A percentile compares a stretch with the other conserved stretches of the same genome.
These are phyloP conservation scores for Huntiella moniliformis DNA, from an alignment of 2,329 filamentous ascomycete genomes.

Conservation along the genomic window DNA sequence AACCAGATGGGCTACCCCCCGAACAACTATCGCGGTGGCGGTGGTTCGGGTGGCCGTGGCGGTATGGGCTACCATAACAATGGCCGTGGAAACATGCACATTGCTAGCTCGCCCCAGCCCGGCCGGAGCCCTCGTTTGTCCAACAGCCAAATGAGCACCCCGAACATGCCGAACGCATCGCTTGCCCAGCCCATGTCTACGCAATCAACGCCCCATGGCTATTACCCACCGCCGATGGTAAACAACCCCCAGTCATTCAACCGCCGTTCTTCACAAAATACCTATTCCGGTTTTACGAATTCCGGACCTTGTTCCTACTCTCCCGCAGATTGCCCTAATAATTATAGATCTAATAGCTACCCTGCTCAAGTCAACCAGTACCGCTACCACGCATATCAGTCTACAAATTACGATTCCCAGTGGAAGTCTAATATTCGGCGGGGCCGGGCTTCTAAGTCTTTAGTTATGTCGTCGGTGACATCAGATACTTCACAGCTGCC, in stretches of 20 bases:
- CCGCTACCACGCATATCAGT: background rate
- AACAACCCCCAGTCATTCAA: conserved; percentile 1
- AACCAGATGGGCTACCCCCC: conserved; percentile 24
- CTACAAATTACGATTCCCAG: no score
- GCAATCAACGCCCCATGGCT: conserved; percentile 33
- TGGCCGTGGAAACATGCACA: conserved; percentile 22
- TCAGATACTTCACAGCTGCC: background rate
- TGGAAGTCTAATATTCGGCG: no score
- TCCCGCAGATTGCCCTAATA: background rate
- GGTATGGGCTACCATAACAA: conserved; percentile 27
- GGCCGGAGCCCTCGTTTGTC: conserved; percentile 46
- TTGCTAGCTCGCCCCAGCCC: conserved; percentile 48
- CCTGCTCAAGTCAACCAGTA: background rate
- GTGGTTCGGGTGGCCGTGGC: conserved; percentile 29
- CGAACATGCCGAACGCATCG: conserved; percentile 44
- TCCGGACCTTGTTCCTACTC: background rate
- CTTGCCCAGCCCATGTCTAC: conserved; percentile 41
- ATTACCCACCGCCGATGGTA: conserved; percentile 29
- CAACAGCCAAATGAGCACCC: conserved; percentile 47
- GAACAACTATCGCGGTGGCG: conserved; percentile 20
- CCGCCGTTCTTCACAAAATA: no score
- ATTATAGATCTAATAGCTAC: background rate
- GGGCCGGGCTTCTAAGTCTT: no score
- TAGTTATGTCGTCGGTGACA: no score
- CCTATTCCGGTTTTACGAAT: no score